Base-by-base conservation (phyloP, 257 asterid species). In the Ajuga chamaepitys region DNA sequence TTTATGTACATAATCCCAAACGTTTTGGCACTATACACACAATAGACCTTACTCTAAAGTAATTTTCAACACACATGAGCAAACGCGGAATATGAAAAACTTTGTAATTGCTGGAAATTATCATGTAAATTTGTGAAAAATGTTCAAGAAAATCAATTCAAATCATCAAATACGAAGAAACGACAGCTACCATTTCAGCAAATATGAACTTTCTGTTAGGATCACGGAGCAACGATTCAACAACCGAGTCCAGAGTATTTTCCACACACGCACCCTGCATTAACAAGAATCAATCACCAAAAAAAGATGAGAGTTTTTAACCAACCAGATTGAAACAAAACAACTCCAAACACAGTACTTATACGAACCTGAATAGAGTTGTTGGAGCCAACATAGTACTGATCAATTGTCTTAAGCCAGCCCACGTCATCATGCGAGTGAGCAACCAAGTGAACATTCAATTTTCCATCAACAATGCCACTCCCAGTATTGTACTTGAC, bases 381-480 rank as follows among this genome's bases (percentile, higher is more conserved):
- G 63, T 91, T 91, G 26, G 96, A 83, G 58, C 96, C 98, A 80
- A 84, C 88, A 60, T 86, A 91, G 87, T 91, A 91, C 83, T 91
- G 97, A 81, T 88, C 97, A 75, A 91, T 1, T 0, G 96, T 91
- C 77, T 91, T 91, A 54, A 91, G 87, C 98, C 98, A 91, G 24
- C 98, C 98, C 64, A 91, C 96, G 69, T 91, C 98, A 68, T 91
- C 95, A 38, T 91, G 98, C 7, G 95, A 73, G 71, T 91, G 98
- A 61, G 98, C 77, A 76, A 88, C 98, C 81, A 91, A 80, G 64
- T 91, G 96, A 54, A 91, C 98, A 73, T 91, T 91, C 89, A 91
- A 55, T 75, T 86, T 91, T 24, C 86, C 86, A 58, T 75, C 85
- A 45, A 84, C 88, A 77, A 81, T 71, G 21, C 84, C 84, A 77